These are phyloP conservation scores for Penicillium daleae DNA, from an alignment of 495 filamentous ascomycete species.

Conservation along the genomic window DNA sequence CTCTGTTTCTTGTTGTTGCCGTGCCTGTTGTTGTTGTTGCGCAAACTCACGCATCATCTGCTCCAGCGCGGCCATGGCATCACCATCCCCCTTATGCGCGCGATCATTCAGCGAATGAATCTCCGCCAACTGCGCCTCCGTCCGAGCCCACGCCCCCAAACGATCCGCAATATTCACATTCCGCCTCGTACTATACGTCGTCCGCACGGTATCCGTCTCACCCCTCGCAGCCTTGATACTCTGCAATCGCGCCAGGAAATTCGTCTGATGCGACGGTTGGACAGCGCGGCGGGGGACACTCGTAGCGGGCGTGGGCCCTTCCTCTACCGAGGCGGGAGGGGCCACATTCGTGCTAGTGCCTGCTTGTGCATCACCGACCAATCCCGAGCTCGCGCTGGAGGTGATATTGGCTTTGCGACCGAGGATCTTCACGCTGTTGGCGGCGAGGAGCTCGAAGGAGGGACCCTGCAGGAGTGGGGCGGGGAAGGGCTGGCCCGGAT, in stretches of 20 bases:
- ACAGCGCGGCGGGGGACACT: conserved; percentile 23
- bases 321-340: conserved; percentile 1
- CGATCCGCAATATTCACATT: conserved; percentile 38
- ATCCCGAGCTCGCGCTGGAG: conserved; percentile 30
- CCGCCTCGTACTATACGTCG: conserved; percentile 34
- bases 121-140: conserved; percentile 44
- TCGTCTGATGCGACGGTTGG: conserved; percentile 41
- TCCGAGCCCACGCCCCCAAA: conserved; percentile 43
- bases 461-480: conserved; percentile 44
- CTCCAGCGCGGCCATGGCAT: conserved; percentile 40
- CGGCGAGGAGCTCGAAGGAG: conserved; percentile 64
- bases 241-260: conserved; percentile 49
- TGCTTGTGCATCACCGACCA: conserved; percentile 1
- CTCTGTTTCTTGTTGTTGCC: background rate
- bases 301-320: background rate
- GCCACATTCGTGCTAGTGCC: background rate
- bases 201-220: conserved; percentile 50
- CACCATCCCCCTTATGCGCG: conserved; percentile 38
- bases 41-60: conserved; percentile 20
- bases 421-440: conserved; percentile 56
- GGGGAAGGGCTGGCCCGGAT: conserved; percentile 37
- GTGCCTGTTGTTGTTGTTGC: background rate
- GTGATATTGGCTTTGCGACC: conserved; percentile 49
- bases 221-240: conserved; percentile 47
- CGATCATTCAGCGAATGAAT: conserved; percentile 40